Percentiles rank a stretch among this genome's conserved stretches.
Conservation (phyloP, 2,329 filamentous ascomycete species). For the Elsinoe australis region DNA sequence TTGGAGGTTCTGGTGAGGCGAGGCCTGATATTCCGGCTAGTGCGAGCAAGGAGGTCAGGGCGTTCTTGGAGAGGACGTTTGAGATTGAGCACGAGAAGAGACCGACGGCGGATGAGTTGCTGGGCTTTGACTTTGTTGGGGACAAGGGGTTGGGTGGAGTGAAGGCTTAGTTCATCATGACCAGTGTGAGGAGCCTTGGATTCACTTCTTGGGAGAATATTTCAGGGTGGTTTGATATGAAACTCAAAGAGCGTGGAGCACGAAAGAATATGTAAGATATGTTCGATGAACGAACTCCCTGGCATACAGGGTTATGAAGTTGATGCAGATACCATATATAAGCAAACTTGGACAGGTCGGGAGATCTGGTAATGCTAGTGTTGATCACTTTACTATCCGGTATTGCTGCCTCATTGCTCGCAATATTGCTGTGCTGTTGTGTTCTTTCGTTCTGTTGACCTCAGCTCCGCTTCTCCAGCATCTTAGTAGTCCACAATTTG, state of each 20-base stretch:
- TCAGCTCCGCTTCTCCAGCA: no score
- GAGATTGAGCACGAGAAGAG: conserved; percentile 90
- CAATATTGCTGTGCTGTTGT: neutral
- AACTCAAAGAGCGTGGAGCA: neutral
- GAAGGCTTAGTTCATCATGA: conserved; percentile 21
- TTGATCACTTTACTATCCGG: conserved; percentile 1
- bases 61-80: conserved; percentile 82
- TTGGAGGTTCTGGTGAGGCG: conserved; percentile 48
- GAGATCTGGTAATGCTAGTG: conserved; percentile 13
- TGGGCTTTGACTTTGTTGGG: conserved; percentile 64
- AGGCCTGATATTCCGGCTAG: conserved; percentile 81
- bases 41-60: conserved; percentile 73
- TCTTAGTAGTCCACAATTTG: no score
- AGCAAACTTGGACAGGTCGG: neutral
- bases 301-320: neutral
- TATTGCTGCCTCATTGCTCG: neutral
- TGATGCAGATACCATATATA: conserved; percentile 15
- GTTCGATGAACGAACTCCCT: neutral
- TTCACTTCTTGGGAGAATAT: neutral
- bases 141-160: conserved; percentile 16
- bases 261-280: conserved; percentile 6
- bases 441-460: no score
- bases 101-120: conserved; percentile 83
- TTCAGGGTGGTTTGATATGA: neutral
- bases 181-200: neutral